Conservation (phyloP, 2,329 filamentous ascomycete genomes). For the Xylaria sp. region DNA sequence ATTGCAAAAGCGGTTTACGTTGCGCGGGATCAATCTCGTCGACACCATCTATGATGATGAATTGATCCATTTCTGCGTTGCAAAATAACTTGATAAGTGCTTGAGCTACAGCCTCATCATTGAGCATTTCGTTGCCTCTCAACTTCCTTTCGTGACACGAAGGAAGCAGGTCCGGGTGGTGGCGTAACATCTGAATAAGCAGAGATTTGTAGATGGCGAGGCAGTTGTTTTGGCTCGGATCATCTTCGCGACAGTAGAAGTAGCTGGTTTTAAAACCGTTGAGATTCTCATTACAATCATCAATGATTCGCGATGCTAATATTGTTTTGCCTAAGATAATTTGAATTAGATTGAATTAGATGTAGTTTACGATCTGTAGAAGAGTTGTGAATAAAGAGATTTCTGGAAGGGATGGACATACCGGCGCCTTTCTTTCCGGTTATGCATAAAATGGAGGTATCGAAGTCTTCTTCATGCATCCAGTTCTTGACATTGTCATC, state of each 20-base stretch:
- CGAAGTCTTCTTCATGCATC: conserved; percentile 34
- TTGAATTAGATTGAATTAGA: background rate
- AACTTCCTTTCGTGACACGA: conserved; percentile 46
- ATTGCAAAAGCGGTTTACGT: conserved; percentile 44
- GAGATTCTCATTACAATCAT: conserved; percentile 42
- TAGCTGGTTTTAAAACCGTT: conserved; percentile 46
- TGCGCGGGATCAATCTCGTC: conserved; percentile 53
- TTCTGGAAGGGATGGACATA: conserved; percentile 36
- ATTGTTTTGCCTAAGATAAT: conserved; percentile 53
- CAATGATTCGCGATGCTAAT: conserved; percentile 53
- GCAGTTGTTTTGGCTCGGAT: conserved; percentile 44
- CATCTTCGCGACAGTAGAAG: conserved; percentile 55
- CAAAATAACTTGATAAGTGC: conserved; percentile 49
- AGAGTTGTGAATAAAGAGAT: background rate
- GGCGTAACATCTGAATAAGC: conserved; percentile 47
- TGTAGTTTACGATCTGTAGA: background rate
- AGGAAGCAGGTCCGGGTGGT: conserved; percentile 45
- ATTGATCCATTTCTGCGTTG: conserved; percentile 43
- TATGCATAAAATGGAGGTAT: conserved; percentile 47
- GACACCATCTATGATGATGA: conserved; percentile 57
- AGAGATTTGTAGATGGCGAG: conserved; percentile 48
- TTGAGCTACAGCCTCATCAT: conserved; percentile 39
- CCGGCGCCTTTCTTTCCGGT: conserved; percentile 50
- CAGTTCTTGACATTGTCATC: conserved; percentile 38
- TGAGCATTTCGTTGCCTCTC: conserved; percentile 44